Base-by-base conservation (phyloP, 2,329 filamentous ascomycete species). In the Cytospora piceae region DNA sequence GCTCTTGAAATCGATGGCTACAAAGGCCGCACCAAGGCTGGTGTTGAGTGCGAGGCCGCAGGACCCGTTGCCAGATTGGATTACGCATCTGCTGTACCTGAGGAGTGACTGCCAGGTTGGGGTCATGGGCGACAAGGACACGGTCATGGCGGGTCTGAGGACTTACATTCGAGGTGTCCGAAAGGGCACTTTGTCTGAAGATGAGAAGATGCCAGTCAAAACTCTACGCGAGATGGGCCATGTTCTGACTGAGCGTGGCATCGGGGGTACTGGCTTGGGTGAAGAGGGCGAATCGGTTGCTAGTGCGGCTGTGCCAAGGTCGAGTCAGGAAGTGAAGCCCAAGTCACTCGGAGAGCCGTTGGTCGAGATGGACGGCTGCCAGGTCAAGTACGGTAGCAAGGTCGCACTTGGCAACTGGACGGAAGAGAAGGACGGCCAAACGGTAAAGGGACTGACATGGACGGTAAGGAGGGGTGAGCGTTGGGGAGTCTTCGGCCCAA, bases 401-500 rank as follows among this genome's bases (percentile, higher is more conserved):
- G 79, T 88, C 4, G 92, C 91, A 0, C 83, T 99, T 0, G 94
- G 94, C 4, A 89, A 91, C 74, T 97, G 93, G 93, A 80, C 81
- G 17, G 86, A 92, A 75, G 72, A 82, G n/a, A 77, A 73, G 1
- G 74, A 85, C 4, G 85, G 85, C 0, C 71, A 80, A 56, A 70
- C 77, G 22, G 79, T 80, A 66, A 76, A 84, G 1, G 94, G 94
- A 0, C 80, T 98, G 7, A 84, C 90, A 73, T 97, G 95, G 93
- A 91, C 85, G 0, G 89, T 98, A 29, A 86, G 88, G 49, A 86
- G 90, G 60, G 94, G 94, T 29, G 88, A 97, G 74, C 87, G 94
- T 68, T 97, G 93, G 91, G 94, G 92, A 3, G 86, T 98, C 22
- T 95, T 99, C 73, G 95, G 95, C 0, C 90, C 94, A 37, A 98